phyloP scores from a whole-genome alignment of 75 land plant species.

The Cryptomeria japonica region DNA sequence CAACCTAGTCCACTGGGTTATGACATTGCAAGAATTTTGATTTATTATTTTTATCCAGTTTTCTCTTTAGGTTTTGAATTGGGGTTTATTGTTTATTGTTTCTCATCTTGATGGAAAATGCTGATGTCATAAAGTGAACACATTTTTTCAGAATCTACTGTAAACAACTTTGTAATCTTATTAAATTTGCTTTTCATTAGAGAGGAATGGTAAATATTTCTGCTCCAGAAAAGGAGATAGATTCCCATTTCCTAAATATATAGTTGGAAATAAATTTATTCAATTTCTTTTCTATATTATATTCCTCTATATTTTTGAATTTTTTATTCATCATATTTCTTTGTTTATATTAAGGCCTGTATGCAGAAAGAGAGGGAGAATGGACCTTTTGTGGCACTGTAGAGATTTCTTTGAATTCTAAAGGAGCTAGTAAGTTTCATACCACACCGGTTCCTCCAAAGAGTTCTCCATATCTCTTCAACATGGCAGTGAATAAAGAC shows the following conservation, averaged over 20 bases:
- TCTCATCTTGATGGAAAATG: too few species aligned
- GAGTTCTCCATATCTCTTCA: slow-evolving; percentile 73
- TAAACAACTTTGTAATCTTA: too few species aligned
- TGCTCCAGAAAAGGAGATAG: too few species aligned
- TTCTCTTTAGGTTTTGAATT: too few species aligned
- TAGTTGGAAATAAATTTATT: neutral
- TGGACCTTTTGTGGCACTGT: slow-evolving; percentile 75
- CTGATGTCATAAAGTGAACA: too few species aligned
- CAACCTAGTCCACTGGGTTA: too few species aligned
- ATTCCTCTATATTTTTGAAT: neutral
- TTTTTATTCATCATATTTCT: neutral
- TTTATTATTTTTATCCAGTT: too few species aligned
- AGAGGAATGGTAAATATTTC: too few species aligned
- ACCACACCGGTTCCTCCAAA: slow-evolving; percentile 72
- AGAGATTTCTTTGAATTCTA: slow-evolving; percentile 68
- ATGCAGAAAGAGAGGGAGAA: slow-evolving; percentile 21
- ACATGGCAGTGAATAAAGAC: slow-evolving; percentile 68
- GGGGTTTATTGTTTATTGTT: too few species aligned
- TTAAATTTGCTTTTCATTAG: too few species aligned
- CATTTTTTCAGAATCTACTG: too few species aligned
- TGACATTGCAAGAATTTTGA: too few species aligned
- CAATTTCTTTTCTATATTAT: neutral
- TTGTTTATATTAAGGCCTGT: neutral
- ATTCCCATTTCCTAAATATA: neutral
- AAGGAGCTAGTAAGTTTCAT: slow-evolving; percentile 62